Percentiles rank a stretch among this genome's conserved stretches.
Conservation (phyloP, 2,329 filamentous ascomycete genomes). For the Diaporthe velutina region DNA sequence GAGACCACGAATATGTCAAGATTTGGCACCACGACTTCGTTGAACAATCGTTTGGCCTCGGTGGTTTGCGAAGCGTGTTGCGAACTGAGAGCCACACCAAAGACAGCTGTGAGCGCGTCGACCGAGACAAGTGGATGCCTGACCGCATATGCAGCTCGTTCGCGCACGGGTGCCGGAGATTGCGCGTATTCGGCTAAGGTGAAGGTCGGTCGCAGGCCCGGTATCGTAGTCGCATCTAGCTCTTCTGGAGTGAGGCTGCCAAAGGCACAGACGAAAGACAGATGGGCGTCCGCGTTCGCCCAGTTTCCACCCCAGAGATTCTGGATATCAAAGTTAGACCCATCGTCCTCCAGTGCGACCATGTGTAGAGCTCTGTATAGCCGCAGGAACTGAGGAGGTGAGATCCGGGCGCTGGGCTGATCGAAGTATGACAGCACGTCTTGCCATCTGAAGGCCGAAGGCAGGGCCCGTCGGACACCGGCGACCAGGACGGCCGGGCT, state of each 20-base stretch:
- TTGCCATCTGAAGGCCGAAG: constrained; percentile 76
- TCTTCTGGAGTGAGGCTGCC: constrained; percentile 80
- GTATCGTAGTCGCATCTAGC: constrained; percentile 87
- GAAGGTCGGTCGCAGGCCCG: constrained; percentile 83
- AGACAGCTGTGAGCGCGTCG: constrained; percentile 80
- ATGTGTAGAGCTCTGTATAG: constrained; percentile 85
- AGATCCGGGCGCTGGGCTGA: constrained; percentile 80
- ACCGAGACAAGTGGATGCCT: constrained; percentile 91
- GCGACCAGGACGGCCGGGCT: constrained; percentile 70
- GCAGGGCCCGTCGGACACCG: constrained; percentile 72
- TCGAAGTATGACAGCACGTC: constrained; percentile 86
- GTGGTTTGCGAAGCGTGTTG: constrained; percentile 71
- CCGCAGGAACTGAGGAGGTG: constrained; percentile 82
- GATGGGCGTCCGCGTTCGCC: constrained; percentile 86
- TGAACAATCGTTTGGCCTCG: constrained; percentile 75
- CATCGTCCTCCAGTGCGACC: constrained; percentile 72
- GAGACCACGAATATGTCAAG: constrained; percentile 84
- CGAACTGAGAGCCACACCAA: constrained; percentile 73
- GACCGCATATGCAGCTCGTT: constrained; percentile 72
- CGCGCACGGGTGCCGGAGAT: constrained; percentile 62
- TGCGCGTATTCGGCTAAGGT: constrained; percentile 68
- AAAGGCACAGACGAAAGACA: constrained; percentile 94
- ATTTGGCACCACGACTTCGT: constrained; percentile 78
- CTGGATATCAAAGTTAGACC: constrained; percentile 81
- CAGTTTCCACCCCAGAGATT: constrained; percentile 91